Evolutionary conservation across 768 basidiomycete genomes (phyloP).

Genomic region (Lactarius deliciosus): DNA sequence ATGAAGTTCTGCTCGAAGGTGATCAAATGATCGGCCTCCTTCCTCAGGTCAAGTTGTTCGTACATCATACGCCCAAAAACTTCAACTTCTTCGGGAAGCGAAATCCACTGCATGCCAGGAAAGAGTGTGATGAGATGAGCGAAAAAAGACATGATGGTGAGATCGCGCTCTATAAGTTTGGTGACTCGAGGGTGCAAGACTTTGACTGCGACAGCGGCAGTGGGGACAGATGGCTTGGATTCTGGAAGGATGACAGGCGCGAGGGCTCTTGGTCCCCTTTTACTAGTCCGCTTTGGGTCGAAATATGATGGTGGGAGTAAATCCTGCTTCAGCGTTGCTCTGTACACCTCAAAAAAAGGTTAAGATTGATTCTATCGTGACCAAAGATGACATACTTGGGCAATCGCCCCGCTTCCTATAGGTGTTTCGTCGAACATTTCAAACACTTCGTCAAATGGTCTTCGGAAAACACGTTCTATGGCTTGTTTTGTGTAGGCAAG

Average conservation of each 20-base stretch:
- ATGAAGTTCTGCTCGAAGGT: slow-evolving; percentile 87
- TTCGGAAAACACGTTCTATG: slow-evolving; percentile 80
- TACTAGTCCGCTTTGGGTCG: slow-evolving; percentile 63
- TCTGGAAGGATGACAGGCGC: slow-evolving; percentile 48
- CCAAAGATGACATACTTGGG: slow-evolving; percentile 55
- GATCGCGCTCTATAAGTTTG: slow-evolving; percentile 83
- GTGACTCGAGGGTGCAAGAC: slow-evolving; percentile 86
- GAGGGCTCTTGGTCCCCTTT: slow-evolving; percentile 48
- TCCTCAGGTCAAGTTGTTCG: slow-evolving; percentile 86
- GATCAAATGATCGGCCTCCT: slow-evolving; percentile 85
- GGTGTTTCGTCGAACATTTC: slow-evolving; percentile 83
- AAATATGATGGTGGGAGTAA: slow-evolving; percentile 85
- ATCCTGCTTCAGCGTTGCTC: slow-evolving; percentile 79
- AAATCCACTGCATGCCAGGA: slow-evolving; percentile 96
- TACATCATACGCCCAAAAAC: slow-evolving; percentile 98
- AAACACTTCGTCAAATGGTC: slow-evolving; percentile 85
- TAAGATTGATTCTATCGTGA: neutral
- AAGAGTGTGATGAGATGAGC: slow-evolving; percentile 72
- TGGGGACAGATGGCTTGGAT: slow-evolving; percentile 72
- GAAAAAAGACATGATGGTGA: slow-evolving; percentile 94
- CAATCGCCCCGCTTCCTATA: slow-evolving; percentile 98
- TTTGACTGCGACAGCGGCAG: slow-evolving; percentile 91
- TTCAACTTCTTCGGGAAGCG: slow-evolving; percentile 89
- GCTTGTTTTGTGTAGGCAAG: slow-evolving; percentile 75
- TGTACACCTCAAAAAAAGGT: slow-evolving; percentile 64